Evolutionary conservation across 2,329 filamentous ascomycete genomes (phyloP).

Genomic region (Fusarium falciforme): DNA sequence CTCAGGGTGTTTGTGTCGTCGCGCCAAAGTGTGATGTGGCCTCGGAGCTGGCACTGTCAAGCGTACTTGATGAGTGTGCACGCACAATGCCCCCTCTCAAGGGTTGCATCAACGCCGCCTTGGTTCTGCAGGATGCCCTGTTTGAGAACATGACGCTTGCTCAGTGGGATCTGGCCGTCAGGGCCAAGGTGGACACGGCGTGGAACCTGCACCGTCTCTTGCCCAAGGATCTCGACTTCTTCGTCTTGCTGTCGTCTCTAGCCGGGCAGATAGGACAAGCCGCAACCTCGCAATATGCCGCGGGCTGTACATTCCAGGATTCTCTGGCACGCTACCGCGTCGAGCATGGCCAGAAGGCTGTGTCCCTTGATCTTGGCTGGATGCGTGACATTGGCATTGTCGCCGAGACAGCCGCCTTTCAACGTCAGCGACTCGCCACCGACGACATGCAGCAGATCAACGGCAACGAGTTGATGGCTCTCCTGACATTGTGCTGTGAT

Average conservation of each 20-base stretch:
- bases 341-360: slow-evolving; percentile 34
- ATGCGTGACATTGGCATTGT: slow-evolving; percentile 64
- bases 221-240: slow-evolving; percentile 58
- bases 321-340: slow-evolving; percentile 4
- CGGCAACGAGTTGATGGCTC: neutral
- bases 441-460: neutral
- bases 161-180: slow-evolving; percentile 60
- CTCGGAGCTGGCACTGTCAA: slow-evolving; percentile 46
- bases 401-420: slow-evolving; percentile 53
- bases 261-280: slow-evolving; percentile 55
- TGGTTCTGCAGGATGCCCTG: slow-evolving; percentile 60
- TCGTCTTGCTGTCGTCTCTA: slow-evolving; percentile 64
- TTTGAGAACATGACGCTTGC: slow-evolving; percentile 65
- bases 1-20: slow-evolving; percentile 32
- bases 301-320: slow-evolving; percentile 52
- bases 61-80: slow-evolving; percentile 37
- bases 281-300: slow-evolving; percentile 65
- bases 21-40: slow-evolving; percentile 62
- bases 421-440: neutral
- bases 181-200: slow-evolving; percentile 64
- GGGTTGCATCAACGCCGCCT: slow-evolving; percentile 58
- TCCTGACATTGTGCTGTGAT: neutral
- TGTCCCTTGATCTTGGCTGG: slow-evolving; percentile 64
- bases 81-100: slow-evolving; percentile 50
- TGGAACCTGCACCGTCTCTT: slow-evolving; percentile 62